These are phyloP conservation scores for Dryas integrifolia DNA, from an alignment of 331 rosid species.

Conservation along the genomic window DNA sequence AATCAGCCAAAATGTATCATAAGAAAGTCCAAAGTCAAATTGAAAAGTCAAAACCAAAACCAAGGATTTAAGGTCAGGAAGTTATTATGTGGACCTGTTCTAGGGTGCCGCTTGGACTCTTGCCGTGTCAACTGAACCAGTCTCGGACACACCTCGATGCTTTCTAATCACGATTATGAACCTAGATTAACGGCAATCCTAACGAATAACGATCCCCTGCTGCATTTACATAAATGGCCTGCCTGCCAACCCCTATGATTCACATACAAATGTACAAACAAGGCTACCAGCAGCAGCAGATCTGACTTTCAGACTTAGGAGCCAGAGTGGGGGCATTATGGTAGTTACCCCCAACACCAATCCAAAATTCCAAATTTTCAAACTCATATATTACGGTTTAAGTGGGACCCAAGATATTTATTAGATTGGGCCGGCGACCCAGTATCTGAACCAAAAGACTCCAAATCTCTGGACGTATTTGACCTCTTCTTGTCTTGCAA, in stretches of 20 bases:
- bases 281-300: neutral
- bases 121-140: neutral
- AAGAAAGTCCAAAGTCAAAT: too few species aligned
- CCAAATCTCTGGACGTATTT: slow-evolving; percentile 3
- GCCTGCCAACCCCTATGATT: neutral
- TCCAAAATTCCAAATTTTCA: neutral
- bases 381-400: neutral
- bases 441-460: neutral
- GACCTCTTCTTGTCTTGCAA: slow-evolving; percentile 20
- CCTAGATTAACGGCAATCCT: neutral
- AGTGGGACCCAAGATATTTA: neutral
- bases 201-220: neutral
- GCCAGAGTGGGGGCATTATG: neutral
- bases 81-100: neutral
- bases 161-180: neutral
- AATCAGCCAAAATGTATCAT: too few species aligned
- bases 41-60: neutral
- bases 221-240: neutral
- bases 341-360: neutral
- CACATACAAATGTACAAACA: neutral
- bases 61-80: neutral
- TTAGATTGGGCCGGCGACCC: slow-evolving; percentile 23
- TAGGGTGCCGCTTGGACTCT: neutral
- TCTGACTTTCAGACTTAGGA: too few species aligned
- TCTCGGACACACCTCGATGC: too few species aligned